Evolutionary conservation across 169 alveolate species (phyloP).

Genomic region (Nephromyces sp.): DNA sequence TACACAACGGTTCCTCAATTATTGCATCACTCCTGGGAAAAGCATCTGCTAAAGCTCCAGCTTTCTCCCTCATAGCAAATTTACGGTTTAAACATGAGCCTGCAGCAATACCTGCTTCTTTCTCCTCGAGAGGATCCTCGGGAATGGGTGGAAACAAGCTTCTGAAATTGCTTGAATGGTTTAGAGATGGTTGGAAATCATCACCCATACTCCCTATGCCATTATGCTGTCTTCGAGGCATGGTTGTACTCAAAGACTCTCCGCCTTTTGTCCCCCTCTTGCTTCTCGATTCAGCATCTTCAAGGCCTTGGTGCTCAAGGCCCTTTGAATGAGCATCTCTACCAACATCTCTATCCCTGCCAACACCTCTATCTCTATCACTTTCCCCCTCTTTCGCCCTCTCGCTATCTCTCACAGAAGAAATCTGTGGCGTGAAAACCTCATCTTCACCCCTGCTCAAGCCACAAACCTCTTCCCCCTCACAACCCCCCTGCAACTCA

Average conservation of each 20-base stretch:
- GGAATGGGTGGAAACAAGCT: not conserved
- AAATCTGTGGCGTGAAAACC: no score
- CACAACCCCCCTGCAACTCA: no score
- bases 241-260: not conserved
- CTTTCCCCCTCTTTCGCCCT: no score
- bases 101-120: not conserved
- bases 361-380: no score
- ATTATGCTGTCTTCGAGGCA: not conserved
- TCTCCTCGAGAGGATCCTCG: not conserved
- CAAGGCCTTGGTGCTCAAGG: not conserved
- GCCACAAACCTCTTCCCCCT: no score
- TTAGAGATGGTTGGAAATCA: not conserved
- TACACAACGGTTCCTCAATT: not conserved
- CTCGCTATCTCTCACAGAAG: no score
- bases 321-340: no score
- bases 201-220: not conserved
- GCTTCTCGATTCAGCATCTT: not conserved
- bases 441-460: no score
- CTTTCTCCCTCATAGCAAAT: not conserved
- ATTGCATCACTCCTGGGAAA: not conserved
- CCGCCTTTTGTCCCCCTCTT: not conserved
- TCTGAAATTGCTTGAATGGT: not conserved
- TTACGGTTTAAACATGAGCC: not conserved
- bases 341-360: no score
- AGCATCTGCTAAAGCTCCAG: not conserved